Conservation (phyloP, 179 eudicot genomes). For the Dionaea muscipula region DNA sequence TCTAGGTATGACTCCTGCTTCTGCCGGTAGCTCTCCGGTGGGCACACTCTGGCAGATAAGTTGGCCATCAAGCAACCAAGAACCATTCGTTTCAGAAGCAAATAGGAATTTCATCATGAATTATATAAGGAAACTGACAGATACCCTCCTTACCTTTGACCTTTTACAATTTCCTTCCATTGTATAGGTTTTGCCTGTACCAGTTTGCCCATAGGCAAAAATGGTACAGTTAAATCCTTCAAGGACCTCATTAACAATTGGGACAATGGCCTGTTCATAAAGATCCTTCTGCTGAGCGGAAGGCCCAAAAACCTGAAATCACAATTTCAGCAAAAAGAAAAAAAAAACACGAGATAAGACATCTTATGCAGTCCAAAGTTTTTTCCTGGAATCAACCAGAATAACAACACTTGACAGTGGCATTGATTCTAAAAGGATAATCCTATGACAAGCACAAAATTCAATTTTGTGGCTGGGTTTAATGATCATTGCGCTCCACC, state of each 20-base stretch:
- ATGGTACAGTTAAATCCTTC: slow-evolving; percentile 96
- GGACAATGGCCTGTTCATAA: slow-evolving; percentile 72
- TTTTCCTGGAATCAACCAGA: too few species aligned
- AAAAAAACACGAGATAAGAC: neutral
- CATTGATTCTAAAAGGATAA: too few species aligned
- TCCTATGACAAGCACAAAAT: too few species aligned
- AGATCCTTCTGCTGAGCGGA: slow-evolving; percentile 76
- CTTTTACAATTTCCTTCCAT: slow-evolving; percentile 89
- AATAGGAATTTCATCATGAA: neutral
- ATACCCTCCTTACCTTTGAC: slow-evolving; percentile 42
- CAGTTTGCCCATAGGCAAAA: slow-evolving; percentile 98
- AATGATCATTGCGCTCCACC: too few species aligned
- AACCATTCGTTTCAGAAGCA: neutral
- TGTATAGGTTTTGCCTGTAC: slow-evolving; percentile 96
- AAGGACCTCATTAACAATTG: slow-evolving; percentile 81
- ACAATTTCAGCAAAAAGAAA: slow-evolving; percentile 10
- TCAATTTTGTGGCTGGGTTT: too few species aligned
- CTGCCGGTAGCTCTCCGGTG: slow-evolving; percentile 61
- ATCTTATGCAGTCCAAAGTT: neutral
- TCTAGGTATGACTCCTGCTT: slow-evolving; percentile 95
- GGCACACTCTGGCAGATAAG: slow-evolving; percentile 12
- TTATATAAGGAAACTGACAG: neutral
- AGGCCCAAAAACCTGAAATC: slow-evolving; percentile 80
- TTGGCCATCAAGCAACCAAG: neutral
- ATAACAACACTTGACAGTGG: too few species aligned